Conservation (phyloP, 2,329 filamentous ascomycete genomes). For the Colletotrichum nymphaeae region DNA sequence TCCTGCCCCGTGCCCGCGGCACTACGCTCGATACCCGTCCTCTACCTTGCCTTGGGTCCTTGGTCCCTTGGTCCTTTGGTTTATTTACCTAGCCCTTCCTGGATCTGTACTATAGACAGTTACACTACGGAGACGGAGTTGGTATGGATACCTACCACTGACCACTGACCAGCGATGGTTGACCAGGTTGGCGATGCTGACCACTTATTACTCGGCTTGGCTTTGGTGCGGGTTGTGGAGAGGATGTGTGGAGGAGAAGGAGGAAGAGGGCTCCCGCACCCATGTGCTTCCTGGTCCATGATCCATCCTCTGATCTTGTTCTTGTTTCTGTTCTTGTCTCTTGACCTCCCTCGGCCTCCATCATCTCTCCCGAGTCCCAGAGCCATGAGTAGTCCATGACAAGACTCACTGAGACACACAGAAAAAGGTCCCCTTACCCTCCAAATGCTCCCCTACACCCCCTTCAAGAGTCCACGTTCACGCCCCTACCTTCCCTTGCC, state of each 20-base stretch:
- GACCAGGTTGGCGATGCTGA: not conserved
- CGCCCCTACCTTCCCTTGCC: not conserved
- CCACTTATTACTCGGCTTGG: not conserved
- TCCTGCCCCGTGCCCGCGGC: slow-evolving; percentile 26
- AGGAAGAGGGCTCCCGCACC: not conserved
- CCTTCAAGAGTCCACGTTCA: not conserved
- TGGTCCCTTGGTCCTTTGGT: too few species aligned
- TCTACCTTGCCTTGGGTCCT: not conserved
- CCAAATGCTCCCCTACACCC: not conserved
- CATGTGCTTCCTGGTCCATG: not conserved
- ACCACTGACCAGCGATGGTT: not conserved
- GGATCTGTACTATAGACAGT: too few species aligned
- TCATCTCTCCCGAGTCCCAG: not conserved
- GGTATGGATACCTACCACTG: too few species aligned
- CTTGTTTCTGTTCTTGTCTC: not conserved
- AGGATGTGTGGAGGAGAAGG: not conserved
- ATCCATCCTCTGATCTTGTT: not conserved
- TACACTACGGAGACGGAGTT: too few species aligned
- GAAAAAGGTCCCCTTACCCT: slow-evolving; percentile 11
- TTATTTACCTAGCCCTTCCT: too few species aligned
- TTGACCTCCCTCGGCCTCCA: not conserved
- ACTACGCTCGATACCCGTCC: slow-evolving; percentile 8
- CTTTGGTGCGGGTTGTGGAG: not conserved
- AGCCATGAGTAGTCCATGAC: not conserved
- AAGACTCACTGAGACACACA: not conserved